phyloP scores from a whole-genome alignment of 441 rosid species.

The Populus tomentosa region DNA sequence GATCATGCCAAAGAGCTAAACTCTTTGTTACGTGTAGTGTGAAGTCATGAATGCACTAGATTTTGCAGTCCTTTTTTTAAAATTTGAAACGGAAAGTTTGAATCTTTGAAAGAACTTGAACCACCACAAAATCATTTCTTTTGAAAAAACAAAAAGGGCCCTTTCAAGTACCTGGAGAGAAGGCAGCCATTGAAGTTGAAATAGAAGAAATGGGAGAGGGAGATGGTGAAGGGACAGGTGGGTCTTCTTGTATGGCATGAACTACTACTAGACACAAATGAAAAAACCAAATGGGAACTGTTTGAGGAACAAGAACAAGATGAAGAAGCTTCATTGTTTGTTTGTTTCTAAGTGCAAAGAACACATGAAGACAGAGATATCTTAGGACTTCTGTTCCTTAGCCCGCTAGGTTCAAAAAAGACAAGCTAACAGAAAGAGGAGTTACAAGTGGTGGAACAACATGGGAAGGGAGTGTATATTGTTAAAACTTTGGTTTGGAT shows the following conservation, averaged over 20 bases:
- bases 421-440: neutral
- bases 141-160: neutral
- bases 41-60: constrained; percentile 24
- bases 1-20: neutral
- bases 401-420: constrained; percentile 13
- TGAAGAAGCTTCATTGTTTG: constrained; percentile 41
- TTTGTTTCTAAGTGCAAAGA: constrained; percentile 14
- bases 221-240: constrained; percentile 32
- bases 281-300: constrained; percentile 33
- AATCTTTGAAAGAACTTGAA: constrained; percentile 2
- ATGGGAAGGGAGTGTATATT: neutral
- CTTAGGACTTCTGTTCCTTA: neutral
- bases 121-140: constrained; percentile 4
- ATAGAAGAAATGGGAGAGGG: constrained; percentile 29
- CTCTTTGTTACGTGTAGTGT: neutral
- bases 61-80: neutral
- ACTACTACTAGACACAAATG: constrained; percentile 18
- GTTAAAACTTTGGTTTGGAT: constrained; percentile 9
- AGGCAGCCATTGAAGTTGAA: constrained; percentile 47
- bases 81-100: constrained; percentile 9
- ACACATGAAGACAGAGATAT: constrained; percentile 30
- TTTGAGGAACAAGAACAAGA: constrained; percentile 29
- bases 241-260: constrained; percentile 19
- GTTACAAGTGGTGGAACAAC: neutral
- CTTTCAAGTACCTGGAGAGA: constrained; percentile 63